Conservation (phyloP, 2,329 filamentous ascomycete genomes). For the Paecilomyces fulvus region DNA sequence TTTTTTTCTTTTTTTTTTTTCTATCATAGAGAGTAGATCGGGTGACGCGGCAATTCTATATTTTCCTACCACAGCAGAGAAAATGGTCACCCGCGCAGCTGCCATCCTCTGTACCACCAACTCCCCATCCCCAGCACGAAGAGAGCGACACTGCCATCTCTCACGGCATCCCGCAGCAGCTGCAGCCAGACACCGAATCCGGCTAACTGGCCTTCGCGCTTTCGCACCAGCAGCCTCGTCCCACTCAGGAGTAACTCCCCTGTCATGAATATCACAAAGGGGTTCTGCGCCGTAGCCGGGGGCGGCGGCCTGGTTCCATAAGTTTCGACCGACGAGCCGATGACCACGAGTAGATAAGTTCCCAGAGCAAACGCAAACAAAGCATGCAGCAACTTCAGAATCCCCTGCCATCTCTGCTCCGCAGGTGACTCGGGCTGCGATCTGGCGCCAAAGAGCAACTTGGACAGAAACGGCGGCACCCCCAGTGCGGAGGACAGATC, state of each 20-base stretch:
- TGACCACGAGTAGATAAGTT: constrained; percentile 40
- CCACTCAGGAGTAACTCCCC: constrained; percentile 36
- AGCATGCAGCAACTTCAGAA: constrained; percentile 52
- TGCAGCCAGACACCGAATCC: constrained; percentile 28
- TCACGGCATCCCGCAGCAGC: constrained; percentile 29
- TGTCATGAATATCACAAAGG: constrained; percentile 39
- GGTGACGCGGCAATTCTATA: no score
- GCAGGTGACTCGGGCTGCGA: constrained; percentile 28
- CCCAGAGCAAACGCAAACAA: constrained; percentile 50
- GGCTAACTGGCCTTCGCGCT: constrained; percentile 15
- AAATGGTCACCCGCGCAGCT: constrained; percentile 3
- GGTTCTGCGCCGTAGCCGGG: constrained; percentile 37
- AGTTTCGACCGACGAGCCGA: constrained; percentile 27
- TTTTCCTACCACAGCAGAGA: no score
- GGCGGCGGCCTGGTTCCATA: constrained; percentile 35
- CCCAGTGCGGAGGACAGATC: constrained; percentile 37
- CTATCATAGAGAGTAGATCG: no score
- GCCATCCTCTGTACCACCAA: constrained; percentile 32
- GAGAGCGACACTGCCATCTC: constrained; percentile 37
- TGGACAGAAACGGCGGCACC: constrained; percentile 30
- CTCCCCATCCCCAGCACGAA: constrained; percentile 37
- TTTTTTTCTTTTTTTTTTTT: no score
- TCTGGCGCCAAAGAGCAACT: constrained; percentile 27
- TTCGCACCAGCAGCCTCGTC: constrained; percentile 23
- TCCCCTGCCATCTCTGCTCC: constrained; percentile 23